Conservation (phyloP, 768 basidiomycete genomes). For the Lactarius hatsudake region DNA sequence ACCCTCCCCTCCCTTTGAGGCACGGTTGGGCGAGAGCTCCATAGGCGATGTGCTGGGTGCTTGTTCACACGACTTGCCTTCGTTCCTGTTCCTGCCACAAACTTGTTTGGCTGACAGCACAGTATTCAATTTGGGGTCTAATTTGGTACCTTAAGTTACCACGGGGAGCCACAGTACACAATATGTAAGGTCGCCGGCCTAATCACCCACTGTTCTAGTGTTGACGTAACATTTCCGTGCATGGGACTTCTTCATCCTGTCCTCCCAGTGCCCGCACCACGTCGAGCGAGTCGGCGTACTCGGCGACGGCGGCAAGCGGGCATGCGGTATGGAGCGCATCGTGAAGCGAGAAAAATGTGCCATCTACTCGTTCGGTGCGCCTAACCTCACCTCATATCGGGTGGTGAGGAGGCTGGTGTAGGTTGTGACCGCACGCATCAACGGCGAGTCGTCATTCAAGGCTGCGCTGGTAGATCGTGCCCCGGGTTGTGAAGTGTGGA, state of each 20-base stretch:
- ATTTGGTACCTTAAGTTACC: background rate
- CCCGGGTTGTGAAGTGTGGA: slow-evolving; percentile 38
- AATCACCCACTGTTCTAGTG: no score
- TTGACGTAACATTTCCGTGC: background rate
- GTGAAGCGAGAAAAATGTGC: slow-evolving; percentile 43
- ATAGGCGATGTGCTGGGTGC: background rate
- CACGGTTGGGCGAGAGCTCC: background rate
- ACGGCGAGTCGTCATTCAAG: slow-evolving; percentile 50
- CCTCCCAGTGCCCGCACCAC: slow-evolving; percentile 49
- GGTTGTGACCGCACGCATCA: slow-evolving; percentile 34
- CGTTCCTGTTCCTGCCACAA: background rate
- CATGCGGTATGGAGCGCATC: slow-evolving; percentile 46
- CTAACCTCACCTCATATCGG: no score
- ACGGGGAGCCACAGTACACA: background rate
- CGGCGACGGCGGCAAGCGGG: slow-evolving; percentile 56
- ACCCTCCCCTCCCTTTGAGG: background rate
- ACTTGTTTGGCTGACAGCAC: background rate
- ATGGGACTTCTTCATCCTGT: slow-evolving; percentile 53
- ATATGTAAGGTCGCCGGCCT: background rate
- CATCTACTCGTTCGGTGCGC: slow-evolving; percentile 48
- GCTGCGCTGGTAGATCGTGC: slow-evolving; percentile 44
- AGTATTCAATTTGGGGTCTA: background rate
- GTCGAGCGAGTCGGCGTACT: slow-evolving; percentile 47
- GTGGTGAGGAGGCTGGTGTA: slow-evolving; percentile 16
- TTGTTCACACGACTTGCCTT: background rate